Base-by-base conservation (phyloP, 2,329 filamentous ascomycete species). In the Diaporthe citrichinensis region DNA sequence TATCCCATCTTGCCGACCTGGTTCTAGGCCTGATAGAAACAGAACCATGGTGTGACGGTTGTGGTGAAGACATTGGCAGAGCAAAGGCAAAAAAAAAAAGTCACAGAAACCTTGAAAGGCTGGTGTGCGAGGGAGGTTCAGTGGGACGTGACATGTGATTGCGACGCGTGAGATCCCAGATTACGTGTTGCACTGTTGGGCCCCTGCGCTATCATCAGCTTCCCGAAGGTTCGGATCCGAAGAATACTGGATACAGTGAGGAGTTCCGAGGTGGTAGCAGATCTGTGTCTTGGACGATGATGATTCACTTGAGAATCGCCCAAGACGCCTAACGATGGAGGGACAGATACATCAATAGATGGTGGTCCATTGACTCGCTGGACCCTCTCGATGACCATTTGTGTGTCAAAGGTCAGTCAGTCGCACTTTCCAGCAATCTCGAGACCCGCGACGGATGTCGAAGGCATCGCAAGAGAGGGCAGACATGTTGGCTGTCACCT, bases 1-100 rank as follows among this genome's bases (percentile, higher is more conserved):
- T 77, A 77, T 82, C 79, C 78, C 83, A 79, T 57, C 61, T 39
- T 36, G 10, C 39, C 20, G 36, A n/a, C 44, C 46, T 25, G 39
- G 58, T 12, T 55, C 49, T 46, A 36, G n/a, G 12, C 44, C 46
- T 51, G n/a, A 23, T 67, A 36, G 58, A 44, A 17, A 39, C 71
- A 57, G 58, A 23, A 20, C 39, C 61, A 20, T 53, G n/a, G 51
- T 41, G 61, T 44, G 51, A 17, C 36, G 41, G 28, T 39, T 17
- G 36, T 62, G 49, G 41, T 44, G 71, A 65, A 51, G 71, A 61
- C 71, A 73, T 73, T 57, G 58, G 36, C 46, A 23, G 31, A n/a
- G 28, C 25, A 34, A 14, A 15, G n/a, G 44, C n/a, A 34, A 39
- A n/a, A 14, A 25, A 14, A 25, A 39, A 25, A n/a, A n/a, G 34